These are phyloP conservation scores for Luffa acutangula DNA, from an alignment of 306 rosid species.

Conservation along the genomic window DNA sequence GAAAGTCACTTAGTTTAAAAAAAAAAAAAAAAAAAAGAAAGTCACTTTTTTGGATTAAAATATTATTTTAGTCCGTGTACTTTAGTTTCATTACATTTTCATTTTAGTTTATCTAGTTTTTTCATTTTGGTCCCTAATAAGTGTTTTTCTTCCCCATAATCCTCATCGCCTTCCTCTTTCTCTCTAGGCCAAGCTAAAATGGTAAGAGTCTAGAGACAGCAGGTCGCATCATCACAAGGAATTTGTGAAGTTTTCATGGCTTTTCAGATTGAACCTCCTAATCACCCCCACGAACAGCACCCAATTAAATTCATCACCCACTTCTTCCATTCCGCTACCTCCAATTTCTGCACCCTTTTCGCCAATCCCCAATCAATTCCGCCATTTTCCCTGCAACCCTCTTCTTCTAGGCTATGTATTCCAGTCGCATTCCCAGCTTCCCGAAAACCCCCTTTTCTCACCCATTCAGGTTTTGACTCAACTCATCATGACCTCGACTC, in stretches of 20 bases:
- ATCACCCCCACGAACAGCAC: not conserved
- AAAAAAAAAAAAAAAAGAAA: too few species aligned
- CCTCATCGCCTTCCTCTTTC: not conserved
- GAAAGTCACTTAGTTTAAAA: too few species aligned
- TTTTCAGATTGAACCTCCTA: conserved; percentile 33
- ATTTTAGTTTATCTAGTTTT: too few species aligned
- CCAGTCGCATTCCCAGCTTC: conserved; percentile 33
- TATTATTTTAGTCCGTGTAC: too few species aligned
- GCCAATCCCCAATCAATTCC: conserved; percentile 21
- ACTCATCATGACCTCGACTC: conserved; percentile 26
- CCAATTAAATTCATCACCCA: conserved; percentile 28
- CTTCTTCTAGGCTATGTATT: conserved; percentile 26
- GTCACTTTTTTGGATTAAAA: too few species aligned
- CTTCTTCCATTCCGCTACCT: conserved; percentile 46
- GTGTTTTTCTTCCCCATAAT: not conserved
- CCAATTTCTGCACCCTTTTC: conserved; percentile 48
- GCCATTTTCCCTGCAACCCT: conserved; percentile 1
- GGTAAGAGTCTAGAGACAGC: not conserved
- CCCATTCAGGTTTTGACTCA: conserved; percentile 16
- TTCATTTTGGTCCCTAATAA: too few species aligned
- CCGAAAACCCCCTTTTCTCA: conserved; percentile 22
- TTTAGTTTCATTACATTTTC: too few species aligned
- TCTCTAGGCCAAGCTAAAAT: not conserved
- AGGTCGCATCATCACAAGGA: not conserved
- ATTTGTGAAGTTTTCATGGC: conserved; percentile 36